These are phyloP conservation scores for Auriculariales sp. DNA, from an alignment of 768 basidiomycete genomes.

Conservation along the genomic window DNA sequence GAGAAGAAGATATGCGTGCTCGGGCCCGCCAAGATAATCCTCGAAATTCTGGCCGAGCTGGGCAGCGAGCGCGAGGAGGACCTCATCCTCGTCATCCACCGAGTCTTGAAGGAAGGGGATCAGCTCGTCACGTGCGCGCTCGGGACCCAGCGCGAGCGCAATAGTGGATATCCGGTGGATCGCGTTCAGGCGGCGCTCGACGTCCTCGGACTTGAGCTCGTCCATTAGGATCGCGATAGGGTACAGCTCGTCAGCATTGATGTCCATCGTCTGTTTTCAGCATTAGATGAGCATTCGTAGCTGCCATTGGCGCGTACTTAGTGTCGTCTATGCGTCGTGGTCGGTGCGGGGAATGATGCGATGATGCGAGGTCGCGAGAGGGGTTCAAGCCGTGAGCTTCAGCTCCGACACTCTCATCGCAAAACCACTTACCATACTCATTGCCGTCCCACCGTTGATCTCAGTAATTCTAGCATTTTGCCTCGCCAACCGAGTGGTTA, in stretches of 20 bases:
- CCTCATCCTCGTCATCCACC: slow-evolving; percentile 99
- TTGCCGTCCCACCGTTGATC: too few species aligned
- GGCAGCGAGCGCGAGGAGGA: slow-evolving; percentile 87
- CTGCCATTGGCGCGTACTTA: too few species aligned
- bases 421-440: too few species aligned
- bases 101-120: slow-evolving; percentile 96
- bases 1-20: slow-evolving; percentile 73
- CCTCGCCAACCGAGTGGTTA: too few species aligned
- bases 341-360: too few species aligned
- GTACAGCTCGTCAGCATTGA: slow-evolving; percentile 42
- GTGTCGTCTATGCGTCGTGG: too few species aligned
- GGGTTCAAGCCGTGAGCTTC: too few species aligned
- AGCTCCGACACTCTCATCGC: too few species aligned
- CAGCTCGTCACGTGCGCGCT: slow-evolving; percentile 89
- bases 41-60: slow-evolving; percentile 86
- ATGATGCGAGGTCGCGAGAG: too few species aligned
- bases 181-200: slow-evolving; percentile 83
- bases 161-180: slow-evolving; percentile 97
- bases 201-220: slow-evolving; percentile 95
- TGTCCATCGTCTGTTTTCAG: slow-evolving; percentile 2
- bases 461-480: too few species aligned
- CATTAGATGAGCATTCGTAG: neutral
- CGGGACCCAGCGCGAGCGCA: slow-evolving; percentile 87
- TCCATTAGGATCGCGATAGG: slow-evolving; percentile 97
- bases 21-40: slow-evolving; percentile 85